Conservation (phyloP, 1,139 yeast species). For the Taiozyma onychis region DNA sequence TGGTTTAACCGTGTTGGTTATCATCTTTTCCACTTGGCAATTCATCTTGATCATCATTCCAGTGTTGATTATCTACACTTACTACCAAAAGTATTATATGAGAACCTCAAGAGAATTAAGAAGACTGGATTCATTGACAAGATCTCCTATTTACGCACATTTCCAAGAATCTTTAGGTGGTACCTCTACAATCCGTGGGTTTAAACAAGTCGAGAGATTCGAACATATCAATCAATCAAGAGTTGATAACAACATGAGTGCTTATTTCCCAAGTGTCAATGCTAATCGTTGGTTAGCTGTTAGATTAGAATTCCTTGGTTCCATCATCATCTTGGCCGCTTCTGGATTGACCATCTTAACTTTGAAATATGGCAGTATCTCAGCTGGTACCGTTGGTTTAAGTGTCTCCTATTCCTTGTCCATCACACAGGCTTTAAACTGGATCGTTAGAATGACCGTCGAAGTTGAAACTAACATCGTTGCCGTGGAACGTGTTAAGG, state of each 20-base stretch:
- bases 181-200: slow-evolving; percentile 86
- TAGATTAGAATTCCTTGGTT: slow-evolving; percentile 84
- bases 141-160: slow-evolving; percentile 93
- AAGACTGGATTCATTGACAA: slow-evolving; percentile 87
- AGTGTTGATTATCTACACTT: slow-evolving; percentile 62
- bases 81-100: slow-evolving; percentile 85
- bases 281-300: slow-evolving; percentile 98
- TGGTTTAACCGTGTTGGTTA: slow-evolving; percentile 75
- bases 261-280: slow-evolving; percentile 88
- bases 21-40: slow-evolving; percentile 84
- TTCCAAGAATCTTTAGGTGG: slow-evolving; percentile 95
- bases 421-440: slow-evolving; percentile 86
- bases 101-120: slow-evolving; percentile 91
- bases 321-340: slow-evolving; percentile 78
- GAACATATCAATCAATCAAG: slow-evolving; percentile 66
- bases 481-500: slow-evolving; percentile 90
- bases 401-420: slow-evolving; percentile 91
- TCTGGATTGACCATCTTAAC: slow-evolving; percentile 76
- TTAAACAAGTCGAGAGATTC: slow-evolving; percentile 70
- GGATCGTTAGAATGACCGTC: slow-evolving; percentile 98
- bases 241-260: slow-evolving; percentile 82
- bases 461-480: slow-evolving; percentile 97
- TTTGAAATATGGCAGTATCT: slow-evolving; percentile 58
- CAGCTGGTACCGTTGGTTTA: slow-evolving; percentile 91
- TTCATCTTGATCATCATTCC: slow-evolving; percentile 71